These are phyloP conservation scores for Avena insularis DNA, from an alignment of 176 grass and related monocot species.

Conservation along the genomic window DNA sequence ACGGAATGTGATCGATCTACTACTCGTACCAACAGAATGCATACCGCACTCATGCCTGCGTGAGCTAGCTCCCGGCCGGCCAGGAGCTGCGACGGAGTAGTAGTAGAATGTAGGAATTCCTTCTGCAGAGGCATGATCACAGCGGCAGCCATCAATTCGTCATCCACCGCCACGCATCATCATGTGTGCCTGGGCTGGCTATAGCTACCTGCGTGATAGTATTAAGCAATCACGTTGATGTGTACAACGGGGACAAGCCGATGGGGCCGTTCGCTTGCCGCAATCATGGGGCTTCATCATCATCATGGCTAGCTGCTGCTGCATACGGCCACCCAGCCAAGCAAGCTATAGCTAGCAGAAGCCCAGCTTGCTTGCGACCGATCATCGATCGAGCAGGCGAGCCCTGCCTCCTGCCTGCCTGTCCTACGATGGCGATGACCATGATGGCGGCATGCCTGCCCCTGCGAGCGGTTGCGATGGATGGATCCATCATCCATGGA, in stretches of 20 bases:
- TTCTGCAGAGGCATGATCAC: conserved; percentile 52
- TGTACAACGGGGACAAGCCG: conserved; percentile 48
- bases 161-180: conserved; percentile 46
- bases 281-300: conserved; percentile 5
- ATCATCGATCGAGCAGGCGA: not conserved
- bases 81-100: not conserved
- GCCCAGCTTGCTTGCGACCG: not conserved
- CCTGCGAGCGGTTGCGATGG: conserved; percentile 44
- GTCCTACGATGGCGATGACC: not conserved
- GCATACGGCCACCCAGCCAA: conserved; percentile 31
- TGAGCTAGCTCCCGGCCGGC: not conserved
- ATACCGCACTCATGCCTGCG: not conserved
- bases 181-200: not conserved
- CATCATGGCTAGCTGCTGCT: not conserved
- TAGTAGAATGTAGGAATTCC: not conserved
- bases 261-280: conserved; percentile 15
- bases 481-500: not conserved
- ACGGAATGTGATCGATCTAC: not conserved
- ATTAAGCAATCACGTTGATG: conserved; percentile 52
- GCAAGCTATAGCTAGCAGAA: not conserved
- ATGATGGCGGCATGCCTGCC: conserved; percentile 47
- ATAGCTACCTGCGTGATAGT: conserved; percentile 49
- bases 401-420: not conserved
- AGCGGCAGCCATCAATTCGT: conserved; percentile 49
- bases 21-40: not conserved